Percentiles rank a stretch among this genome's conserved stretches.
phyloP scores from a whole-genome alignment of 2,329 filamentous ascomycete genomes.

The Cercospora zeae-maydis region DNA sequence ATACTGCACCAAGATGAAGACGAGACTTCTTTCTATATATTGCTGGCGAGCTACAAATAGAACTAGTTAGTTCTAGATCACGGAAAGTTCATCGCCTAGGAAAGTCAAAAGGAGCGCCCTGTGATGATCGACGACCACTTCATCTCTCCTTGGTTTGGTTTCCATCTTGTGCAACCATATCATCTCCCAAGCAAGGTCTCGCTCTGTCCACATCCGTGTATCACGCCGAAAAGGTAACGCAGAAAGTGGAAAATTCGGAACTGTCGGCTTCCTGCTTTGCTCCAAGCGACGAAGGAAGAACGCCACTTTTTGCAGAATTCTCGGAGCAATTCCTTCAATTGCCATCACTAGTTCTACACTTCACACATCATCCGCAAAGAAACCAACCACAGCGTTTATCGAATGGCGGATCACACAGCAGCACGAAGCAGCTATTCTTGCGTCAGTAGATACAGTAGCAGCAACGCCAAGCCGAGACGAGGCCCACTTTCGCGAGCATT shows the following conservation, averaged over 20 bases:
- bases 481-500: constrained; percentile 10
- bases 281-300: background rate
- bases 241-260: background rate
- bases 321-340: no score
- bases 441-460: no score
- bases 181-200: constrained; percentile 4
- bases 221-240: background rate
- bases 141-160: background rate
- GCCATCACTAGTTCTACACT: no score
- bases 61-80: no score
- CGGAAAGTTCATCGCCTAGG: background rate
- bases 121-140: constrained; percentile 3
- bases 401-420: background rate
- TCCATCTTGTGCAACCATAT: background rate
- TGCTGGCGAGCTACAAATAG: background rate
- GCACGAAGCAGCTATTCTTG: background rate
- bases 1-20: background rate
- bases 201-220: background rate
- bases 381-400: constrained; percentile 4
- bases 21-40: background rate
- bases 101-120: constrained; percentile 1
- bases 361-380: background rate
- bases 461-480: background rate
- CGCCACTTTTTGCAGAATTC: background rate
- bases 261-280: background rate